Evolutionary conservation across 441 rosid genomes (phyloP).

Genomic region (Aquilaria agallochum): DNA sequence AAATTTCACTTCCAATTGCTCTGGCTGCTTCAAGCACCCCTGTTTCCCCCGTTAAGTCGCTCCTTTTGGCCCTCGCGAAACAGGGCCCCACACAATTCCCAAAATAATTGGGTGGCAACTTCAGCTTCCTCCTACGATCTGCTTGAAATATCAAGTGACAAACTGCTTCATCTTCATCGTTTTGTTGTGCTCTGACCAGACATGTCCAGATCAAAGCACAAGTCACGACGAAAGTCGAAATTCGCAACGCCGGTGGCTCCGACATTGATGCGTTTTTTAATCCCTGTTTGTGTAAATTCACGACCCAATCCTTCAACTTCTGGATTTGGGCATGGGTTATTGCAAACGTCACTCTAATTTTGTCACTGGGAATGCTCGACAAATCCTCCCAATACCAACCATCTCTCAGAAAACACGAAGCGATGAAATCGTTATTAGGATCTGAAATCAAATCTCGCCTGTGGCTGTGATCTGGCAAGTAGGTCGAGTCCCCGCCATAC

Average conservation of each 20-base stretch:
- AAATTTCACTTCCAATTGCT: slow-evolving; percentile 18
- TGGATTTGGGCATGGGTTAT: slow-evolving; percentile 4
- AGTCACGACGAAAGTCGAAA: slow-evolving; percentile 21
- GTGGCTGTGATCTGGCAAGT: background rate
- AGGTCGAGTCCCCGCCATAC: background rate
- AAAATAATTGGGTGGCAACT: slow-evolving; percentile 1
- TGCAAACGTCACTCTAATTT: slow-evolving; percentile 13
- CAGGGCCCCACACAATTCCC: slow-evolving; percentile 6
- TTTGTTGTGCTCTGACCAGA: slow-evolving; percentile 16
- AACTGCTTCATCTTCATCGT: background rate
- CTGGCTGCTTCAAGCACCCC: slow-evolving; percentile 22
- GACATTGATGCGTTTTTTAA: background rate
- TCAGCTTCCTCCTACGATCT: slow-evolving; percentile 7
- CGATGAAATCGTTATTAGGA: slow-evolving; percentile 21
- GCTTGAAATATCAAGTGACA: background rate
- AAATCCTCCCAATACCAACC: slow-evolving; percentile 14
- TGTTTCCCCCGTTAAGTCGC: slow-evolving; percentile 13
- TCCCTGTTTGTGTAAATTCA: no score
- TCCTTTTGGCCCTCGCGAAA: background rate
- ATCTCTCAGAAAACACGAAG: slow-evolving; percentile 18
- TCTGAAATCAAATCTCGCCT: slow-evolving; percentile 29
- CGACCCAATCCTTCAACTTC: slow-evolving; percentile 14
- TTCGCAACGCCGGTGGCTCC: background rate
- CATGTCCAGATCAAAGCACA: slow-evolving; percentile 26
- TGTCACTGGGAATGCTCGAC: background rate